These are phyloP conservation scores for Annulohypoxylon nitens DNA, from an alignment of 495 filamentous ascomycete species.

Conservation along the genomic window DNA sequence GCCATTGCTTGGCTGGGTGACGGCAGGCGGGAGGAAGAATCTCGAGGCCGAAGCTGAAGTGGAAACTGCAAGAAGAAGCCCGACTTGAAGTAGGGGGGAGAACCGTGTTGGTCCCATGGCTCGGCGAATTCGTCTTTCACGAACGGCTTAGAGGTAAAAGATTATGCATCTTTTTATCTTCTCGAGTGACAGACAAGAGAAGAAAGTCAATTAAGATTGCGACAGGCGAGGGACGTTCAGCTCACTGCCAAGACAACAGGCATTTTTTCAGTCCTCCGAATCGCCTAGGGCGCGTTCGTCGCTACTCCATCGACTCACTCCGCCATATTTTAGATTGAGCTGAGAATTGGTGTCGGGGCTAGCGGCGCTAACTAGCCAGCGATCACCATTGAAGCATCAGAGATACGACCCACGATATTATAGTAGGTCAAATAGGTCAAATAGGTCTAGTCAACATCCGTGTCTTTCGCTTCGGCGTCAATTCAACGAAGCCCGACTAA, in stretches of 20 bases:
- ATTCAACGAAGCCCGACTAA: background rate
- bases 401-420: constrained; percentile 10
- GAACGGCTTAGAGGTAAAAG: background rate
- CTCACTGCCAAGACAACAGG: constrained; percentile 23
- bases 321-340: constrained; percentile 4
- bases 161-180: background rate
- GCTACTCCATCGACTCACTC: background rate
- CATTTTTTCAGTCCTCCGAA: constrained; percentile 23
- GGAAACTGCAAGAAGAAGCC: constrained; percentile 16
- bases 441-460: background rate
- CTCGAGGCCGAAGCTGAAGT: constrained; percentile 39
- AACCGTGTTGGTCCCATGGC: constrained; percentile 28
- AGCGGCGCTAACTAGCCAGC: constrained; percentile 19
- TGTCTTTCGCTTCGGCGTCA: background rate
- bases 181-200: background rate
- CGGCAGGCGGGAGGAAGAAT: constrained; percentile 13
- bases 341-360: constrained; percentile 20
- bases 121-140: background rate
- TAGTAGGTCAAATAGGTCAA: background rate
- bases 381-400: constrained; percentile 10
- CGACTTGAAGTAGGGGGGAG: constrained; percentile 20
- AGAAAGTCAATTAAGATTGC: constrained; percentile 15
- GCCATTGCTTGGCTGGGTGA: constrained; percentile 35
- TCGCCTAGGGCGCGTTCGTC: background rate
- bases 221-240: constrained; percentile 15